phyloP scores from a whole-genome alignment of 768 basidiomycete genomes.

The Neoboletus magnificus region DNA sequence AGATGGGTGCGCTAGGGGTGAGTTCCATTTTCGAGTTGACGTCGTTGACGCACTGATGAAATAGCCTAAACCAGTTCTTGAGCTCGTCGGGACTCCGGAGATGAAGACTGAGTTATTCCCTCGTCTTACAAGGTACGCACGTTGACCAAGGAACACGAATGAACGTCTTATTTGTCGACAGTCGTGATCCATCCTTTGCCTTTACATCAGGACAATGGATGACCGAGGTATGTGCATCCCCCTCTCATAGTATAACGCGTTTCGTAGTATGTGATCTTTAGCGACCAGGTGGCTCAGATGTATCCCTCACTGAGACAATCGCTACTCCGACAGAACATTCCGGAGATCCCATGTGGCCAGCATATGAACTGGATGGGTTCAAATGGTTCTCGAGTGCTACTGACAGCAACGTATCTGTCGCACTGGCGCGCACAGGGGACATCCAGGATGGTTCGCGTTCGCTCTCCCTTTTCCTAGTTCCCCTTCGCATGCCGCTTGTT shows the following conservation, averaged over 20 bases:
- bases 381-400: constrained; percentile 88
- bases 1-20: constrained; percentile 67
- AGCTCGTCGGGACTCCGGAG: constrained; percentile 55
- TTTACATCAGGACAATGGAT: constrained; percentile 84
- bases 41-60: neutral
- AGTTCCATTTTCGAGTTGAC: constrained; percentile 3
- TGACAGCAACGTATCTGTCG: constrained; percentile 68
- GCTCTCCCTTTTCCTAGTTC: constrained; percentile 73
- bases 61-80: constrained; percentile 44
- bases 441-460: constrained; percentile 54
- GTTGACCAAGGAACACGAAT: neutral
- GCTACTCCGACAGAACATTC: constrained; percentile 40
- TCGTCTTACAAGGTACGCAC: constrained; percentile 54
- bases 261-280: constrained; percentile 19
- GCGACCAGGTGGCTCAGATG: constrained; percentile 74
- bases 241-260: neutral
- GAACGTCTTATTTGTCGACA: constrained; percentile 20
- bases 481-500: constrained; percentile 53
- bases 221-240: constrained; percentile 54
- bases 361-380: constrained; percentile 62
- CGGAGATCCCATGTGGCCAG: constrained; percentile 41
- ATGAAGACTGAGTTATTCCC: constrained; percentile 60
- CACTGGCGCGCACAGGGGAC: constrained; percentile 68
- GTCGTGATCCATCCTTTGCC: constrained; percentile 57
- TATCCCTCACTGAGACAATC: constrained; percentile 68